Conservation (phyloP, 208 protist genomes). For the Novymonas esmeraldas region DNA sequence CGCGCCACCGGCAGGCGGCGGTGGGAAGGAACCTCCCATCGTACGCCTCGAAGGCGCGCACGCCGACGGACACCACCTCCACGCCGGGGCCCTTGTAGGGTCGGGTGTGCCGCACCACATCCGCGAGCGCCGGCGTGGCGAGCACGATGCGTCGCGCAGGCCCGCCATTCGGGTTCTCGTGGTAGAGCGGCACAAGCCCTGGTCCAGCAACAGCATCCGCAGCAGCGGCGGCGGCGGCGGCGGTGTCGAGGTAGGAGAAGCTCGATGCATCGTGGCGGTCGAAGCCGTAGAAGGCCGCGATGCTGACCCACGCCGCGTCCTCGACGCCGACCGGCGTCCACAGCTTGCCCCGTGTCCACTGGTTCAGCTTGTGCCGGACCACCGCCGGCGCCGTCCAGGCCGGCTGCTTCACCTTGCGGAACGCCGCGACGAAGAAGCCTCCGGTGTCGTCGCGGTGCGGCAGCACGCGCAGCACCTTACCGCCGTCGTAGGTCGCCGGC, state of each 20-base stretch:
- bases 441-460: constrained; percentile 90
- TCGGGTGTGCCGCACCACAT: constrained; percentile 69
- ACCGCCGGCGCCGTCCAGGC: constrained; percentile 39
- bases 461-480: constrained; percentile 82
- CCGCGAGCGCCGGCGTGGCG: constrained; percentile 60
- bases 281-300: constrained; percentile 79
- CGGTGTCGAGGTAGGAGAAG: constrained; percentile 46
- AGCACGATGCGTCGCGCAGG: constrained; percentile 82
- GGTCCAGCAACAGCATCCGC: background rate
- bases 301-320: constrained; percentile 75
- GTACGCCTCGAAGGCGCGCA: constrained; percentile 87
- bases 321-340: constrained; percentile 68
- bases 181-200: constrained; percentile 79
- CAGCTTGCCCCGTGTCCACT: constrained; percentile 88
- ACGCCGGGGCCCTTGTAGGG: constrained; percentile 92
- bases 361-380: constrained; percentile 77
- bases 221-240: background rate
- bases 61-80: constrained; percentile 84
- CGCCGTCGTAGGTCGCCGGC: constrained; percentile 61
- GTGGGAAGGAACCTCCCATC: constrained; percentile 72
- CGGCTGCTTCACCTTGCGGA: constrained; percentile 72
- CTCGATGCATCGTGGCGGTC: constrained; percentile 35
- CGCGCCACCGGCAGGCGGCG: constrained; percentile 85
- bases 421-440: constrained; percentile 91
- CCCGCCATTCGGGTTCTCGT: constrained; percentile 84